These are phyloP conservation scores for Lunularia cruciata DNA, from an alignment of 225 moss, liverwort and hornwort species.

Conservation along the genomic window DNA sequence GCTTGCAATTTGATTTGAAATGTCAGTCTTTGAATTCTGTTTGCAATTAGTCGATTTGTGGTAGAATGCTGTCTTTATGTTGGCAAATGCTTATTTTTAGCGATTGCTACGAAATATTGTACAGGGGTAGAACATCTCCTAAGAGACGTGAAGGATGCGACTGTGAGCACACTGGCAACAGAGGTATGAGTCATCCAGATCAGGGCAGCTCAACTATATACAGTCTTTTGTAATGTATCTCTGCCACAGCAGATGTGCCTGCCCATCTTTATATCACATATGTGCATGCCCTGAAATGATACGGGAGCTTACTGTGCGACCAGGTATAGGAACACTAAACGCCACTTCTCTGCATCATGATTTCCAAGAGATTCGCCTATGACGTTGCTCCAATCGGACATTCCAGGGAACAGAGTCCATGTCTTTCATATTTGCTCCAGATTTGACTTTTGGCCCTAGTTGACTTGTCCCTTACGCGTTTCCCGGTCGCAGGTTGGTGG, in stretches of 20 bases:
- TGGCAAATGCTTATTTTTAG: too few relatives aligned
- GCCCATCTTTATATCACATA: background rate
- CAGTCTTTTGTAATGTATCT: too few relatives aligned
- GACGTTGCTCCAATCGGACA: too few relatives aligned
- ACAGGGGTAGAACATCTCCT: slow-evolving; percentile 95
- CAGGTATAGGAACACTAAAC: background rate
- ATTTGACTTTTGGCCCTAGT: too few relatives aligned
- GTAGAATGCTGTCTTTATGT: too few relatives aligned
- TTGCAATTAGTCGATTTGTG: too few relatives aligned
- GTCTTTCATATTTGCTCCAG: too few relatives aligned
- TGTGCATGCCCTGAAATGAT: background rate
- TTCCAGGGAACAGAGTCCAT: too few relatives aligned
- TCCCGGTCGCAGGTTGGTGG: slow-evolving; percentile 69
- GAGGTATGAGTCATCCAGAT: slow-evolving; percentile 48
- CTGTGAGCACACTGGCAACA: slow-evolving; percentile 95
- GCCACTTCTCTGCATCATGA: background rate
- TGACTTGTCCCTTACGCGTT: too few relatives aligned
- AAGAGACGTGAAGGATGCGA: slow-evolving; percentile 97
- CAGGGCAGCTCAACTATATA: background rate
- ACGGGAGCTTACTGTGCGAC: background rate
- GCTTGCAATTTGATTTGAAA: background rate
- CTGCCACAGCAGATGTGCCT: too few relatives aligned
- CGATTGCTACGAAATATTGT: background rate
- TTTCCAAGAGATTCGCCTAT: too few relatives aligned
- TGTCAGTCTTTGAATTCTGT: background rate